Conservation (phyloP, 2,329 filamentous ascomycete genomes). For the Aphanocladium album region DNA sequence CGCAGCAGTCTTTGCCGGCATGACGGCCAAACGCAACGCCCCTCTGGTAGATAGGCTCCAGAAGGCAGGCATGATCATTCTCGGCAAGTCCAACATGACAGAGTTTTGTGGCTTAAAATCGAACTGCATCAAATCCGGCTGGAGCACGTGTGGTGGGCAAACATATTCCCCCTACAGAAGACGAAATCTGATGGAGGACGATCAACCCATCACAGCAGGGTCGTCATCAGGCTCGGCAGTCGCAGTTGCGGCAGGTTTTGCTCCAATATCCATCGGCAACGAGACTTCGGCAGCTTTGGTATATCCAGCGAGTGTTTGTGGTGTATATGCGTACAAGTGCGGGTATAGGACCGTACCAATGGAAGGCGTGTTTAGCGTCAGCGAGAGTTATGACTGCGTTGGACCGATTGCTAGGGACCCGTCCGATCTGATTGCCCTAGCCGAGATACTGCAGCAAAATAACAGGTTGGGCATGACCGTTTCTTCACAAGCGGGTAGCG, state of each 20-base stretch:
- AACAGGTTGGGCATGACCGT: neutral
- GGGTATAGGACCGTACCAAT: neutral
- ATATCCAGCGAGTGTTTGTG: slow-evolving; percentile 10
- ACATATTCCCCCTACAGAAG: slow-evolving; percentile 12
- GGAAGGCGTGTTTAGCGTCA: slow-evolving; percentile 11
- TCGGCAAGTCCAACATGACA: slow-evolving; percentile 13
- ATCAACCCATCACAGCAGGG: slow-evolving; percentile 10
- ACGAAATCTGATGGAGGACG: slow-evolving; percentile 1
- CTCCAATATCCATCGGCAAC: slow-evolving; percentile 6
- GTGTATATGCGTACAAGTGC: slow-evolving; percentile 10
- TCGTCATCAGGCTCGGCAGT: slow-evolving; percentile 13
- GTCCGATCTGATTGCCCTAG: neutral
- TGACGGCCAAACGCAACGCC: slow-evolving; percentile 3
- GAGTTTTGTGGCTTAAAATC: slow-evolving; percentile 14
- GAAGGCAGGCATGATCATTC: slow-evolving; percentile 10
- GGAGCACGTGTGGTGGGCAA: slow-evolving; percentile 3
- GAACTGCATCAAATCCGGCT: neutral
- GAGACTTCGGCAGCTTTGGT: slow-evolving; percentile 9
- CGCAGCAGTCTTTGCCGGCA: neutral
- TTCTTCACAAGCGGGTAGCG: neutral
- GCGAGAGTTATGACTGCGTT: slow-evolving; percentile 7
- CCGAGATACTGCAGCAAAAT: neutral
- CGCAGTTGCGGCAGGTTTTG: slow-evolving; percentile 7
- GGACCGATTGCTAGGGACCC: slow-evolving; percentile 8
- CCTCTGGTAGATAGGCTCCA: slow-evolving; percentile 7